phyloP scores from a whole-genome alignment of 192 early-diverging fungal species.

The Blastocladiella britannica region DNA sequence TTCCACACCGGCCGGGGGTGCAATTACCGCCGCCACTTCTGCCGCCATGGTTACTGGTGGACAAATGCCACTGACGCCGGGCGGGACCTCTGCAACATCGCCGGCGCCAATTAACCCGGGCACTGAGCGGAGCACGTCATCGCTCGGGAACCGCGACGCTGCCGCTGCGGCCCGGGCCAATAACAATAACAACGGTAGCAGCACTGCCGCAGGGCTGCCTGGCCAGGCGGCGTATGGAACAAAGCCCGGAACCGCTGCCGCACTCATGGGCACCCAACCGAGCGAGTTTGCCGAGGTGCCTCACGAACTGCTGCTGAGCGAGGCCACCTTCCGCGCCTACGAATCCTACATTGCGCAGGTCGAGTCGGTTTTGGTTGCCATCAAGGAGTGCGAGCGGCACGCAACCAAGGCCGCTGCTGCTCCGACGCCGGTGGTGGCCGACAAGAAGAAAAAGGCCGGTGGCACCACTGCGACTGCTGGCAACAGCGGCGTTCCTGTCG shows the following conservation, averaged over 20 bases:
- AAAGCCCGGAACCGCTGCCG: neutral
- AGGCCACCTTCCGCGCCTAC: neutral
- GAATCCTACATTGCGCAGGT: neutral
- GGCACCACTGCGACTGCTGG: too few species aligned
- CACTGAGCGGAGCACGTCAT: neutral
- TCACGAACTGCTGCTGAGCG: neutral
- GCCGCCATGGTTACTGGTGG: too few species aligned
- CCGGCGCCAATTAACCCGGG: neutral
- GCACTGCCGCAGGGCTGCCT: too few species aligned
- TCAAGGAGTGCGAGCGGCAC: neutral
- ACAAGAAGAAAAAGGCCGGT: neutral
- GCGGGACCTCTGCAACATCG: neutral
- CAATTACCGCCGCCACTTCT: too few species aligned
- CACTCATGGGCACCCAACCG: neutral
- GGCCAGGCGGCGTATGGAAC: neutral
- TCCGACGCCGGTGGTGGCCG: neutral
- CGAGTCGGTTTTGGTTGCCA: neutral
- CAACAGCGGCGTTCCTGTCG: neutral
- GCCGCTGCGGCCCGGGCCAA: neutral
- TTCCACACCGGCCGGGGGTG: too few species aligned
- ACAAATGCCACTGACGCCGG: slow-evolving; percentile 7
- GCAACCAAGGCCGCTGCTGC: neutral
- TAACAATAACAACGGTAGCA: too few species aligned
- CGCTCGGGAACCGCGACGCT: neutral
- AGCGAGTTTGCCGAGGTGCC: too few species aligned